Evolutionary conservation across 495 filamentous ascomycete genomes (phyloP).

Genomic region (Lasiosphaeris hirsuta): DNA sequence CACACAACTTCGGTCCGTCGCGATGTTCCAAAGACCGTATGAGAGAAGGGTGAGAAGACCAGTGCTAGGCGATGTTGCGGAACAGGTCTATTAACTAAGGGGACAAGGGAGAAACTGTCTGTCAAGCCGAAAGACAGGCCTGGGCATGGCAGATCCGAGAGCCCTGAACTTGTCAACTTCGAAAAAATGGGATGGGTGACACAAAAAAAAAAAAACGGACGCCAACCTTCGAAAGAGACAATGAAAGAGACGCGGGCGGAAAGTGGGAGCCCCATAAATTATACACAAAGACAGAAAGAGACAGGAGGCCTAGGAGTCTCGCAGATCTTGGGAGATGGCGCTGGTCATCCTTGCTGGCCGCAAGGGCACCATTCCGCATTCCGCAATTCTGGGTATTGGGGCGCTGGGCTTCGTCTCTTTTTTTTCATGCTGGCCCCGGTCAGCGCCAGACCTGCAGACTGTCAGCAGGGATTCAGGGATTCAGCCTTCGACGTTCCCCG

Average conservation of each 20-base stretch:
- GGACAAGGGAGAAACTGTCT: no score
- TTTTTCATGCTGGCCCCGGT: background rate
- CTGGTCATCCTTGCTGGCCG: background rate
- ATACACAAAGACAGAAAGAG: background rate
- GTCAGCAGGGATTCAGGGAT: conserved; percentile 8
- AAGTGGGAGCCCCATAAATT: conserved; percentile 4
- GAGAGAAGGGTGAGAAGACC: no score
- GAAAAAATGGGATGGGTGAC: background rate
- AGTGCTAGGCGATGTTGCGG: no score
- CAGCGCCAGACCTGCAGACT: no score
- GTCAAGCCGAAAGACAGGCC: no score
- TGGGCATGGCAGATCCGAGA: no score
- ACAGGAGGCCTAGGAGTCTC: no score
- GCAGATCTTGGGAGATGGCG: background rate
- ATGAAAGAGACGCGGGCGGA: background rate
- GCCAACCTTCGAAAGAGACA: background rate
- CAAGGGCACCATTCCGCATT: background rate
- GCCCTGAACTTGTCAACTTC: background rate
- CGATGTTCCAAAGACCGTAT: no score
- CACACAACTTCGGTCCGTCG: no score
- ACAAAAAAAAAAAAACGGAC: background rate
- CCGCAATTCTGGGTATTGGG: background rate
- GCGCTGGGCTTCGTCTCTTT: background rate
- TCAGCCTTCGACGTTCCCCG: background rate
- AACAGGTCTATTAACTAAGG: no score